These are phyloP conservation scores for Terana coerulea DNA, from an alignment of 768 basidiomycete genomes.

Conservation along the genomic window DNA sequence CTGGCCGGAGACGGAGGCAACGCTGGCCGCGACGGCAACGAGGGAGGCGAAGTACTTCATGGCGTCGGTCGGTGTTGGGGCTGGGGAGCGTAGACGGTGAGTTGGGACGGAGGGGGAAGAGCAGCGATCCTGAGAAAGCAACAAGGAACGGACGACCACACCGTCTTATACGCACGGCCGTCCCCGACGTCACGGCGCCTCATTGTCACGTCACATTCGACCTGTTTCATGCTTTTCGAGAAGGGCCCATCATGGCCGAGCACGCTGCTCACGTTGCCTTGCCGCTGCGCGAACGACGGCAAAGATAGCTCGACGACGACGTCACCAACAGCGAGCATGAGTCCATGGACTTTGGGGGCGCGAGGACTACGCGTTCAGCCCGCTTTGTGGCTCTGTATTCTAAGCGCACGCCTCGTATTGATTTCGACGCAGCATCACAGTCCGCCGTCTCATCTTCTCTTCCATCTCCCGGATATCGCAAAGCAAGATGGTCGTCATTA, in stretches of 20 bases:
- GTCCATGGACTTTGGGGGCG: no score
- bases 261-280: not conserved
- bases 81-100: slow-evolving; percentile 19
- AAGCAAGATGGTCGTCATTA: not conserved
- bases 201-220: slow-evolving; percentile 3
- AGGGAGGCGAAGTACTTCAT: slow-evolving; percentile 45
- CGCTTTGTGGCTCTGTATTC: no score
- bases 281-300: not conserved
- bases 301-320: not conserved
- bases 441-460: no score
- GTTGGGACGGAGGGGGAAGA: slow-evolving; percentile 27
- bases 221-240: not conserved
- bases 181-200: slow-evolving; percentile 9
- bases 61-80: slow-evolving; percentile 18
- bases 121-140: slow-evolving; percentile 22
- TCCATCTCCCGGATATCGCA: not conserved
- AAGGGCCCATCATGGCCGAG: slow-evolving; percentile 2
- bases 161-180: slow-evolving; percentile 15
- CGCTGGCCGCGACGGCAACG: slow-evolving; percentile 38
- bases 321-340: no score
- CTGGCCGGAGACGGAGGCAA: slow-evolving; percentile 42
- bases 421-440: no score
- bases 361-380: no score
- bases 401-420: no score
- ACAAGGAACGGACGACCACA: not conserved